phyloP scores from a whole-genome alignment of 106 monocot species.

The Phalaenopsis aphrodite region DNA sequence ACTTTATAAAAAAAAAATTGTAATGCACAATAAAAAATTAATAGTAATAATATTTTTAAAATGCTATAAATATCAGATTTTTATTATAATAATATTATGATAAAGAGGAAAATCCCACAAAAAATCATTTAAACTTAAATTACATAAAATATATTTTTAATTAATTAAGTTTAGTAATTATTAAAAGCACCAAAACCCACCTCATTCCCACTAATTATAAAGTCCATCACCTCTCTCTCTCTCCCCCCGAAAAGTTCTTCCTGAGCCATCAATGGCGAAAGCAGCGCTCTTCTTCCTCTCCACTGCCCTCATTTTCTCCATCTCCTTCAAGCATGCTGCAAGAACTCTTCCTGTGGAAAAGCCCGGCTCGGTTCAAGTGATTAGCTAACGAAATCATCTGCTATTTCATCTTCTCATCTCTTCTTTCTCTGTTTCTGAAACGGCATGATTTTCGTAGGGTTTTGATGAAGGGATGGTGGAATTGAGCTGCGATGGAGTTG shows the following conservation, averaged over 20 bases:
- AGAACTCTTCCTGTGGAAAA: constrained; percentile 3
- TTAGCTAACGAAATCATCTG: background rate
- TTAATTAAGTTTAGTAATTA: too few relatives aligned
- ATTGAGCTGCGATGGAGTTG: constrained; percentile 14
- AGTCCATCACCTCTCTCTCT: background rate
- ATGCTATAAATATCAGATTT: too few relatives aligned
- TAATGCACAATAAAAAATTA: too few relatives aligned
- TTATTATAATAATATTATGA: too few relatives aligned
- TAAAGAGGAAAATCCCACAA: too few relatives aligned
- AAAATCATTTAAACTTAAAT: too few relatives aligned
- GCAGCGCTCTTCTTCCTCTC: background rate
- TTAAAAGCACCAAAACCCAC: background rate
- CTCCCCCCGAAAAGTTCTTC: background rate
- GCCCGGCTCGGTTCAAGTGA: background rate
- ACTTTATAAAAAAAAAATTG: too few relatives aligned
- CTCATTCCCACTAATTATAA: background rate
- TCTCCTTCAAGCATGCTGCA: background rate
- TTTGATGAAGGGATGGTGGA: constrained; percentile 3
- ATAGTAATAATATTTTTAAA: too few relatives aligned
- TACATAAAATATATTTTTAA: too few relatives aligned
- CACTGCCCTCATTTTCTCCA: constrained; percentile 8
- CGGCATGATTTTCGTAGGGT: background rate
- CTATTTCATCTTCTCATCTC: background rate
- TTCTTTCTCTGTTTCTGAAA: constrained; percentile 2
- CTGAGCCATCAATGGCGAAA: constrained; percentile 6